Percentiles rank a stretch among this genome's conserved stretches.
Evolutionary conservation across 352 stramenopile species (phyloP).

Genomic region (Globisporangium echinulatum): DNA sequence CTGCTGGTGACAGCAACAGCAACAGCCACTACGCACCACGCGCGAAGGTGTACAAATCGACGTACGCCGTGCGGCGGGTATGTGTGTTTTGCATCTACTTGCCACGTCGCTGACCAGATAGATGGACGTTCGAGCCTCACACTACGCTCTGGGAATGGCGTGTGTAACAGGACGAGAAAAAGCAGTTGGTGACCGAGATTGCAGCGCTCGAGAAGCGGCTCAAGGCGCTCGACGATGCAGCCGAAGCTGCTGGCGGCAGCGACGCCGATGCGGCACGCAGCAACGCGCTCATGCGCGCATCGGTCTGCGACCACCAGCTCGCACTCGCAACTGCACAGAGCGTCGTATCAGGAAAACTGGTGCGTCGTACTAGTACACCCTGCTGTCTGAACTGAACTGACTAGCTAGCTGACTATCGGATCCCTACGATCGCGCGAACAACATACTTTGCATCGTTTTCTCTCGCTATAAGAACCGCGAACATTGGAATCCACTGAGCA

Average conservation of each 20-base stretch:
- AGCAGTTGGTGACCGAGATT: slow-evolving; percentile 26
- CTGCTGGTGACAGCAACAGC: background rate
- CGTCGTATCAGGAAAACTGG: slow-evolving; percentile 26
- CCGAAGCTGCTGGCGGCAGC: slow-evolving; percentile 12
- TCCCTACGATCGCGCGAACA: background rate
- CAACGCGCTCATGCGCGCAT: slow-evolving; percentile 20
- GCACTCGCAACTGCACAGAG: slow-evolving; percentile 27
- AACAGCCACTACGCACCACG: background rate
- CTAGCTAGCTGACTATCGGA: background rate
- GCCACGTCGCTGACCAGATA: background rate
- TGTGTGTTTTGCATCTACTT: background rate
- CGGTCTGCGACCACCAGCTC: slow-evolving; percentile 26
- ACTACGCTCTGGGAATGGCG: background rate
- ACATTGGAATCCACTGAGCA: slow-evolving; percentile 24
- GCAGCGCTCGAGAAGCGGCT: slow-evolving; percentile 27
- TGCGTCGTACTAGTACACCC: background rate
- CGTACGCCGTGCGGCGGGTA: slow-evolving; percentile 33
- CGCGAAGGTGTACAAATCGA: slow-evolving; percentile 28
- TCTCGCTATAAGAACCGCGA: background rate
- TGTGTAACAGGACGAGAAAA: slow-evolving; percentile 27
- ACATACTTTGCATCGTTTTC: background rate
- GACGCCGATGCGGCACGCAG: slow-evolving; percentile 18
- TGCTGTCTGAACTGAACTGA: too few relatives aligned
- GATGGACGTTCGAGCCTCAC: background rate
- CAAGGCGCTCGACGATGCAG: slow-evolving; percentile 21